Evolutionary conservation across 1,284 basidiomycete species (phyloP), one percentile per base, ranked within the genome.

Genomic region (Xanthoconium separans): DNA sequence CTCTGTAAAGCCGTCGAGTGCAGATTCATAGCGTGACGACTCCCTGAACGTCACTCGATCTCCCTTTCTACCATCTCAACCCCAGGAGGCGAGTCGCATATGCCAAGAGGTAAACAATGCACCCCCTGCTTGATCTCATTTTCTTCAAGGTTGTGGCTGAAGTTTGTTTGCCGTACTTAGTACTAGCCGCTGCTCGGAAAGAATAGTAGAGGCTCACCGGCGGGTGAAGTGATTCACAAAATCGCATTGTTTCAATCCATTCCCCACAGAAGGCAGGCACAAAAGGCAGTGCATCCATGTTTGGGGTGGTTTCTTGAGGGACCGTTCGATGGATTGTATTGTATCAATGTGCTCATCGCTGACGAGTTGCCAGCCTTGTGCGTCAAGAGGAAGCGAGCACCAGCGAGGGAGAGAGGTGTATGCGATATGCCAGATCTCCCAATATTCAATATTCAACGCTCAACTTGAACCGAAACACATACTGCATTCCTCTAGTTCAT

Each of bases 401-500:
- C 37, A 42, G 15, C 7, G 7, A 12, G 6, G 2, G 15, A 7
- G 15, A 7, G 20, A 8, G 4, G 27, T 27, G 3, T 27, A 6
- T 8, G 13, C 11, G 6, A 18, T 40, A 41, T 53, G 50, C 41
- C 10, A 44, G 20, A 53, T 53, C 52, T 44, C 16, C 22, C 33
- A 37, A 15, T 15, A 39, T 4, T 11, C 22, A 5, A 8, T 18
- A 27, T 16, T 47, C 22, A n/a, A 20, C 27, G 15, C 15, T 42
- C 30, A 31, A 15, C 18, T 27, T 22, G 22, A 7, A 12, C n/a
- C 18, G 41, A 45, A 12, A 18, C 8, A 13, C 55, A 4, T 45
- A 65, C 58, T 44, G 58, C 61, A 18, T 44, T 24, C 34, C 43
- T 48, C 61, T 61, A 65, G 16, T 45, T 42, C 58, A 53, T 50